Percentiles rank a stretch among this genome's conserved stretches.
Evolutionary conservation across 2,329 filamentous ascomycete species (phyloP).

Genomic region (Zymoseptoria brevis): DNA sequence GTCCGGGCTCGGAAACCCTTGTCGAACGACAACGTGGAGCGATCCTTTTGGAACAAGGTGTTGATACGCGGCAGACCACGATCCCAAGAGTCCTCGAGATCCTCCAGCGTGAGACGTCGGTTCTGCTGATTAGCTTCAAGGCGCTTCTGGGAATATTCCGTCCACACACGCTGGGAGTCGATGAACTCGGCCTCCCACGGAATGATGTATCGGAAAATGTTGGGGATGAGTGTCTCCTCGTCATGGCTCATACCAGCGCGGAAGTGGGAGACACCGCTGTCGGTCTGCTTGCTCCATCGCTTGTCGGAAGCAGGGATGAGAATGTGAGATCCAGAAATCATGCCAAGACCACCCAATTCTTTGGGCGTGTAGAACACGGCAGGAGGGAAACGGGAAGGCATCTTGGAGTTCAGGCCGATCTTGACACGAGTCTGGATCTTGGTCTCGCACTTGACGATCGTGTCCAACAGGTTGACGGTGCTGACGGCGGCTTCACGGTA

Average conservation of each 20-base stretch:
- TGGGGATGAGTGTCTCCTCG: constrained; percentile 94
- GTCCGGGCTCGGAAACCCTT: constrained; percentile 93
- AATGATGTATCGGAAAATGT: constrained; percentile 99
- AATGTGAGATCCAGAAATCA: constrained; percentile 98
- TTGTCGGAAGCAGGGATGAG: constrained; percentile 96
- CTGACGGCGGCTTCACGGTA: constrained; percentile 96
- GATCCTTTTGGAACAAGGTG: constrained; percentile 96
- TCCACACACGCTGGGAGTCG: constrained; percentile 98
- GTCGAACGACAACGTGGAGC: constrained; percentile 94
- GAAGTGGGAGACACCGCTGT: constrained; percentile 94
- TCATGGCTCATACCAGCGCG: constrained; percentile 96
- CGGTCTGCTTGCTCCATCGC: constrained; percentile 96
- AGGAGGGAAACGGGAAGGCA: constrained; percentile 96
- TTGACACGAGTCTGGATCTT: constrained; percentile 99
- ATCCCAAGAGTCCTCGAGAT: constrained; percentile 97
- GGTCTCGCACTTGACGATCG: constrained; percentile 98
- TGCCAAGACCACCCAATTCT: constrained; percentile 90
- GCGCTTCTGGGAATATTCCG: constrained; percentile 96
- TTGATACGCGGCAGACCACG: constrained; percentile 96
- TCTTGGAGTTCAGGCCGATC: constrained; percentile 97
- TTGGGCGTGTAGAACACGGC: constrained; percentile 99
- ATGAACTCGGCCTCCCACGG: constrained; percentile 99
- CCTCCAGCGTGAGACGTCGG: constrained; percentile 83
- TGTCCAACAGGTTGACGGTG: constrained; percentile 86
- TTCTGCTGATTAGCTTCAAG: constrained; percentile 97